Percentiles rank a stretch among this genome's conserved stretches.
Evolutionary conservation across 345 rosid species (phyloP).

Genomic region (Gossypium ekmanianum): DNA sequence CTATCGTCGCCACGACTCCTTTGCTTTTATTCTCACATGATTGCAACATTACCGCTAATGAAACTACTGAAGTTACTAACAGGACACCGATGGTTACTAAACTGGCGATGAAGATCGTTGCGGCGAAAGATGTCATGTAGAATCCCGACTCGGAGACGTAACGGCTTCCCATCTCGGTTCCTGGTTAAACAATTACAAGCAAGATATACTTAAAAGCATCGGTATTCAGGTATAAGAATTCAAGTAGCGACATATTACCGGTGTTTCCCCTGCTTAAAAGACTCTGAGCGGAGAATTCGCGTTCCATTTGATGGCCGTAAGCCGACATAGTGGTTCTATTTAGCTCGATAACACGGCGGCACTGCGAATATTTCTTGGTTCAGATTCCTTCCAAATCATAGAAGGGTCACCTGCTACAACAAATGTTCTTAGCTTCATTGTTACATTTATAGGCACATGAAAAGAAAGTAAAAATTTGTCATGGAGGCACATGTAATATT

Average conservation of each 20-base stretch:
- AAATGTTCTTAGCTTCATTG: background rate
- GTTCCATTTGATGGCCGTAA: conserved; percentile 72
- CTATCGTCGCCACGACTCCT: conserved; percentile 45
- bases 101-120: conserved; percentile 58
- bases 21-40: conserved; percentile 49
- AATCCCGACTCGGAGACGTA: conserved; percentile 59
- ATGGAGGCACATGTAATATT: too few species aligned
- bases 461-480: too few species aligned
- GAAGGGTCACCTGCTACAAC: conserved; percentile 24
- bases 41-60: conserved; percentile 71
- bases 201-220: background rate
- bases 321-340: conserved; percentile 52
- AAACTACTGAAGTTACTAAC: conserved; percentile 50
- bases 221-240: too few species aligned
- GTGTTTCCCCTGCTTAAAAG: conserved; percentile 61
- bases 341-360: conserved; percentile 20
- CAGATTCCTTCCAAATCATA: conserved; percentile 23
- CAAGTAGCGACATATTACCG: conserved; percentile 32
- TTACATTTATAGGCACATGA: background rate
- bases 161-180: conserved; percentile 53
- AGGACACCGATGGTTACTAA: conserved; percentile 58
- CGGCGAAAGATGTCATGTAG: conserved; percentile 75
- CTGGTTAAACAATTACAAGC: background rate
- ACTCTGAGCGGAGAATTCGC: conserved; percentile 51
- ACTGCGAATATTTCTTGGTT: conserved; percentile 8